Conservation (phyloP, 2,329 filamentous ascomycete genomes). For the Xylariaceae sp. region DNA sequence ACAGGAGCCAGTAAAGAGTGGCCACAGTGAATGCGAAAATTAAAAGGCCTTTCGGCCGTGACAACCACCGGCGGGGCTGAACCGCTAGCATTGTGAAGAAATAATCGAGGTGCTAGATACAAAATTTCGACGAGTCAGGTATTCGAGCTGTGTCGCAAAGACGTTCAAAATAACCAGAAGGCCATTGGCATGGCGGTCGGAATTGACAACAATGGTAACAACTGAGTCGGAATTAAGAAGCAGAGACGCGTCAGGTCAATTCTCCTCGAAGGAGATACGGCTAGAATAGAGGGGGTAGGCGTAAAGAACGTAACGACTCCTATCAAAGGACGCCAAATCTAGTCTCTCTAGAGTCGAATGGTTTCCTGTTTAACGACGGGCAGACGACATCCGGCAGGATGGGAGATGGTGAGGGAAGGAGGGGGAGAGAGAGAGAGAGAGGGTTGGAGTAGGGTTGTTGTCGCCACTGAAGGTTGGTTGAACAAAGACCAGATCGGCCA, state of each 20-base stretch:
- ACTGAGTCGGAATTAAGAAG: neutral
- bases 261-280: neutral
- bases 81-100: constrained; percentile 42
- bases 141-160: neutral
- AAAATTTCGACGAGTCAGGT: neutral
- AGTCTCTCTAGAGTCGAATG: constrained; percentile 3
- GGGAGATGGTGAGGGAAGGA: neutral
- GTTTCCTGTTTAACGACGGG: neutral
- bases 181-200: constrained; percentile 13
- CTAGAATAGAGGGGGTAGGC: neutral
- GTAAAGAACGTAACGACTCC: constrained; percentile 45
- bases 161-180: constrained; percentile 6
- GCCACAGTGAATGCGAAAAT: constrained; percentile 49
- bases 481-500: constrained; percentile 12
- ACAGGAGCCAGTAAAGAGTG: constrained; percentile 53
- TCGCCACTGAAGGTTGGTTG: constrained; percentile 5
- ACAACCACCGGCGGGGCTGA: constrained; percentile 44
- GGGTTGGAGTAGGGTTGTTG: too few species aligned
- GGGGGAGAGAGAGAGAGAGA: neutral
- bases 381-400: constrained; percentile 7
- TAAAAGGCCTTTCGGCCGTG: constrained; percentile 52
- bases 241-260: neutral
- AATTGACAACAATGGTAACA: constrained; percentile 13
- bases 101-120: constrained; percentile 11
- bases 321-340: constrained; percentile 46